Base-by-base conservation (phyloP, 148 eudicot genomes). In the Silene uniflora region DNA sequence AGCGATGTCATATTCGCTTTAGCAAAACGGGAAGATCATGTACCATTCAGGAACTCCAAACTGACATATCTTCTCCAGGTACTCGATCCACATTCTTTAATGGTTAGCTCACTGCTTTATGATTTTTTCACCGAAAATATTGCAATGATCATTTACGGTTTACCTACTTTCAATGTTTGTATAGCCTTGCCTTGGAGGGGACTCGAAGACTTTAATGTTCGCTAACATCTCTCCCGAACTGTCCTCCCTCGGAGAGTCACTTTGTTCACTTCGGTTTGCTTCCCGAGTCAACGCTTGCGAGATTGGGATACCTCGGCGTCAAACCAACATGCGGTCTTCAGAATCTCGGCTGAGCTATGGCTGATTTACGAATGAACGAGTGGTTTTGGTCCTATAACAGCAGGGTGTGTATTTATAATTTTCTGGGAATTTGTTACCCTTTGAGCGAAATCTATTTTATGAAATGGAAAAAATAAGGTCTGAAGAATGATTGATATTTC, bases 161-260 rank as follows among this genome's bases (percentile, higher is more conserved):
- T 67, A 16, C n/a, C 16, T 18, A 21, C 23, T 47, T 35, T 77
- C n/a, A 14, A 73, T 82, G 64, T 67, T 74, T 74, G 55, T 84
- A 72, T 87, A 93, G 98, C 98, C 98, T 78, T 94, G 98, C 85
- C 85, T 94, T 78, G 98, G 98, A 73, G 98, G 98, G 66, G 97
- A 94, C 81, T 91, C 98, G 3, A 93, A 93, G 88, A 93, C 97
- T 5, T 73, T 93, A 84, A 93, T 93, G 98, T 87, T 93, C 81
- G 98, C 86, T 9, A 94, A 94, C 84, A 78, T 94, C 25, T 90
- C 98, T 74, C 98, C 95, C 0, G 98, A 90, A 18, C 86, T 86
- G 9, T 80, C 91, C 25, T 94, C 97, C 2, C 75, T 85, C 46
- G 87, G 89, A 17, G 98, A 94, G 76, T 91, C 98, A 44, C 90